Evolutionary conservation across 179 eudicot species (phyloP).

Genomic region (Drosera spatulata): DNA sequence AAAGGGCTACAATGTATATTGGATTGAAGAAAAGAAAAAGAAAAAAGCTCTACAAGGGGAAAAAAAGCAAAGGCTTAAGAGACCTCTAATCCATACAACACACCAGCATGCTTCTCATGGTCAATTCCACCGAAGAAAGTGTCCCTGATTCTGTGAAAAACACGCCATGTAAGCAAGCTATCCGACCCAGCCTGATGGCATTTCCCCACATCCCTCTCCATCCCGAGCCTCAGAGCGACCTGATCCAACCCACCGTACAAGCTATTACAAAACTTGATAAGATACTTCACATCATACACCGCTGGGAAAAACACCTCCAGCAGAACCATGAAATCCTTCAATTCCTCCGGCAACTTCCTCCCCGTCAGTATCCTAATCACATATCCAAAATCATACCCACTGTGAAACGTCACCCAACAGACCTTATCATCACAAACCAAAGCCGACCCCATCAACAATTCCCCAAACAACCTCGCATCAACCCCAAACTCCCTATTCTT

Average conservation of each 20-base stretch:
- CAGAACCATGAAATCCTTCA: constrained; percentile 4
- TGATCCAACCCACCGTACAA: constrained; percentile 24
- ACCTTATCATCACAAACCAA: constrained; percentile 8
- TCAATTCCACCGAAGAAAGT: constrained; percentile 13
- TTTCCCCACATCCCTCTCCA: constrained; percentile 21
- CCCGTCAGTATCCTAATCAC: constrained; percentile 16
- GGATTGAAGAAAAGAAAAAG: constrained; percentile 40
- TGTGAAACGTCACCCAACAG: constrained; percentile 23
- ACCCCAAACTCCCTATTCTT: constrained; percentile 6
- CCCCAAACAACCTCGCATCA: constrained; percentile 2
- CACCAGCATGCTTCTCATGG: constrained; percentile 19
- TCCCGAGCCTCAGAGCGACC: constrained; percentile 9
- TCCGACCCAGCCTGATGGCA: constrained; percentile 34
- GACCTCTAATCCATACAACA: constrained; percentile 13
- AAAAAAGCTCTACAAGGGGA: not conserved
- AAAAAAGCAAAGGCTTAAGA: constrained; percentile 4
- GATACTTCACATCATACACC: constrained; percentile 16
- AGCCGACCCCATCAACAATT: constrained; percentile 7
- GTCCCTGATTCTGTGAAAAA: constrained; percentile 20
- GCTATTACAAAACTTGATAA: constrained; percentile 11
- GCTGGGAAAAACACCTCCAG: constrained; percentile 7
- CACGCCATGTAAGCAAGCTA: constrained; percentile 25
- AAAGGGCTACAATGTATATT: constrained; percentile 11
- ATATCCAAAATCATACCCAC: constrained; percentile 22
- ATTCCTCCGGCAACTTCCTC: constrained; percentile 6